phyloP scores from a whole-genome alignment of 2,329 filamentous ascomycete genomes.

The Fusarium heterosporum region DNA sequence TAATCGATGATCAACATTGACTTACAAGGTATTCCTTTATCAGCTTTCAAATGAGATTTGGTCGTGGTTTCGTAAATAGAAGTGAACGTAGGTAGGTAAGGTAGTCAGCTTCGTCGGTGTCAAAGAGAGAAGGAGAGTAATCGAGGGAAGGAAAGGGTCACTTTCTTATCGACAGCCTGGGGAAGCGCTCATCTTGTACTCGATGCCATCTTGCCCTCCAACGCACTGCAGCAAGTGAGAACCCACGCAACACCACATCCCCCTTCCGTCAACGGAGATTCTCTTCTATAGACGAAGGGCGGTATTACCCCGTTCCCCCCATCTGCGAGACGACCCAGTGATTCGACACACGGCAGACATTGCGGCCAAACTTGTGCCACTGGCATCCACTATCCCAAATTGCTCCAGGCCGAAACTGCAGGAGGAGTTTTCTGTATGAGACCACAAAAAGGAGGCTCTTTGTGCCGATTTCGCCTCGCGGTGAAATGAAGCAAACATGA shows the following conservation, averaged over 20 bases:
- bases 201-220: constrained; percentile 12
- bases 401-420: constrained; percentile 27
- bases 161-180: constrained; percentile 3
- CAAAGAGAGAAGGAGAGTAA: neutral
- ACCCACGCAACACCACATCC: constrained; percentile 20
- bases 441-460: constrained; percentile 25
- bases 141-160: neutral
- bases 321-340: constrained; percentile 16
- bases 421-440: constrained; percentile 32
- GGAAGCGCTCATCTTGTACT: constrained; percentile 37
- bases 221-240: constrained; percentile 17
- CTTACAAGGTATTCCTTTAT: constrained; percentile 14
- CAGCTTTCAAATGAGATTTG: constrained; percentile 17
- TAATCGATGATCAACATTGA: neutral
- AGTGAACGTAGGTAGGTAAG: neutral
- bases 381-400: constrained; percentile 23
- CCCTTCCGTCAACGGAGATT: constrained; percentile 4
- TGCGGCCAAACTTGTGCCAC: constrained; percentile 40
- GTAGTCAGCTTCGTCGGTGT: neutral
- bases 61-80: neutral
- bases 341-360: constrained; percentile 38
- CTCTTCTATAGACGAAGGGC: constrained; percentile 20
- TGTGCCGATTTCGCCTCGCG: constrained; percentile 24
- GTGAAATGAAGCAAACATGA: constrained; percentile 47
- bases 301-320: constrained; percentile 11